Evolutionary conservation across 108 stramenopile species (phyloP).

Genomic region (Chaetoceros tenuissimus): DNA sequence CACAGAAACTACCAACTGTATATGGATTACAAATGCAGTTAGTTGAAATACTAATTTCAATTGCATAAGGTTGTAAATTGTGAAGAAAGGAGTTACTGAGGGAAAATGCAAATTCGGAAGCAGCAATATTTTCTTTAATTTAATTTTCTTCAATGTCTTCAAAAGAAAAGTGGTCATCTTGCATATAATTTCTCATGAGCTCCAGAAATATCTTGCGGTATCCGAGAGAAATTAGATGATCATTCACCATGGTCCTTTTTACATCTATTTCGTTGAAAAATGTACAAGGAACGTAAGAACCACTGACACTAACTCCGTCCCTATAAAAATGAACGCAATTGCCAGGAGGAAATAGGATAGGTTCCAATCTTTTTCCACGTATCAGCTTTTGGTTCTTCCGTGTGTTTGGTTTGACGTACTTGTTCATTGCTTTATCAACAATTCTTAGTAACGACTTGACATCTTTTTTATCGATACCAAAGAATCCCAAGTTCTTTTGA

Average conservation of each 20-base stretch:
- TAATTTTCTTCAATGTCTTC: slow-evolving; percentile 7
- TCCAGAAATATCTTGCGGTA: slow-evolving; percentile 57
- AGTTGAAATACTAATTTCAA: no score
- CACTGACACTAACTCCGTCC: slow-evolving; percentile 59
- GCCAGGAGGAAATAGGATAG: slow-evolving; percentile 45
- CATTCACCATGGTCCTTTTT: slow-evolving; percentile 68
- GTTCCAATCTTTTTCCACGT: slow-evolving; percentile 12
- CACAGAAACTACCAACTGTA: no score
- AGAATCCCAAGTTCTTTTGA: no score
- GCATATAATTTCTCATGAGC: slow-evolving; percentile 49
- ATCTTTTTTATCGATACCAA: no score
- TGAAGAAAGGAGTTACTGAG: no score
- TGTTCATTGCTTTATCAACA: not conserved
- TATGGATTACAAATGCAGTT: no score
- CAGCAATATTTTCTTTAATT: no score
- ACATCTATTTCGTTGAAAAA: slow-evolving; percentile 68
- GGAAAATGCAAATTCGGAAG: no score
- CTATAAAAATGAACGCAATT: slow-evolving; percentile 74
- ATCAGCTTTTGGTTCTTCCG: slow-evolving; percentile 23
- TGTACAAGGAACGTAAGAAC: slow-evolving; percentile 57
- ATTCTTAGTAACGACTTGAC: no score
- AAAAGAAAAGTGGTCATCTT: slow-evolving; percentile 54
- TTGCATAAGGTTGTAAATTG: no score
- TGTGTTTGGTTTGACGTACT: slow-evolving; percentile 2
- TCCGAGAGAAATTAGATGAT: slow-evolving; percentile 63